Evolutionary conservation across 805 yeast genomes (phyloP), one percentile per base, ranked within the genome.

Genomic region (Candida oleophila): DNA sequence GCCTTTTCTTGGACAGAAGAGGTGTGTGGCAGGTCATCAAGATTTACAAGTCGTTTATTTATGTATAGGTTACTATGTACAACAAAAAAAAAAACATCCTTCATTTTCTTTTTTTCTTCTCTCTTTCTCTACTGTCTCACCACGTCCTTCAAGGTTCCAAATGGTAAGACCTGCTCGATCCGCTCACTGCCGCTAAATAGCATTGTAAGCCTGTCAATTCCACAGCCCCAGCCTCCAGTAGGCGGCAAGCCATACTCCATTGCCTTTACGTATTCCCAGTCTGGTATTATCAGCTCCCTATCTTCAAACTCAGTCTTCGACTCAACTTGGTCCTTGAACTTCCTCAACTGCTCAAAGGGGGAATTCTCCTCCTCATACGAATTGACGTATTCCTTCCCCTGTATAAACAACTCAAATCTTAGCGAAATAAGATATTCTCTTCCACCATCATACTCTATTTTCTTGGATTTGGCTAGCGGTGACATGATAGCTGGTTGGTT

Each of bases 191-290:
- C 83, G 3, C 86, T 76, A 28, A 92, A 67, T 16, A 89, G 64
- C 97, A 92, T 89, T 44, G 84, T 82, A 33, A 94, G 64, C 45
- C 99, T 66, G 60, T 94, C 99, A 18, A 94, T 76, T 0, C 99
- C 99, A 49, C 96, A 69, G 0, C 99, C 99, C 88, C 97, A 88
- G 0, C 99, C 99, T 2, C 96, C 98, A 2, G 97, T 92, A 1
- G 99, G 99, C 2, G 98, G 97, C 69, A 94, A 77, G 1, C 96
- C 98, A 77, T 85, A 88, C 60, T 89, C 92, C 91, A 94, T 83
- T 14, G 84, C 79, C 38, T 78, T 75, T 1, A 90, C 80, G 60
- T 81, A 94, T 41, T 74, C 73, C 56, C 78, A 67, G 61, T 94
- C 99, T 0, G 95, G 88, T 0, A 85, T 61, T 33, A 85, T 69